These are phyloP conservation scores for Populus simonii DNA, from an alignment of 345 rosid genomes.

Conservation along the genomic window DNA sequence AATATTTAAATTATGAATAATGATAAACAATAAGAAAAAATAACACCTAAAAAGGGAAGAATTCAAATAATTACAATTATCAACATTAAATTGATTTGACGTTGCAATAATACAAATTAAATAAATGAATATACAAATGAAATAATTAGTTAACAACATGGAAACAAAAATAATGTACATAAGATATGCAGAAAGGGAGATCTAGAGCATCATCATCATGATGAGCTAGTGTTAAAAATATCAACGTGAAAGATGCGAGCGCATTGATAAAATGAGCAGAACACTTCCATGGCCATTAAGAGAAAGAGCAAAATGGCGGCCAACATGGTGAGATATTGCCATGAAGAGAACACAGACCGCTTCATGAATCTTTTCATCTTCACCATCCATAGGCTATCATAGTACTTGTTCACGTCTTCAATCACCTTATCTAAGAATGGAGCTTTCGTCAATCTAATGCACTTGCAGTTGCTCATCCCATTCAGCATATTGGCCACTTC, in stretches of 20 bases:
- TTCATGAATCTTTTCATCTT: slow-evolving; percentile 39
- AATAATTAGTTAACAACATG: not conserved
- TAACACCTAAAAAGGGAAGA: too few relatives aligned
- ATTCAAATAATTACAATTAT: too few relatives aligned
- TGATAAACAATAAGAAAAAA: too few relatives aligned
- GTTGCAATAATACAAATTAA: not conserved
- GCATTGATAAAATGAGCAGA: slow-evolving; percentile 40
- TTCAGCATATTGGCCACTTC: slow-evolving; percentile 79
- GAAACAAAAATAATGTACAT: not conserved
- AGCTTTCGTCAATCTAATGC: slow-evolving; percentile 63
- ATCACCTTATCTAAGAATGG: slow-evolving; percentile 57
- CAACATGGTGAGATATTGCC: slow-evolving; percentile 54
- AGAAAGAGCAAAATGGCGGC: slow-evolving; percentile 51
- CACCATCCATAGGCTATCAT: slow-evolving; percentile 55
- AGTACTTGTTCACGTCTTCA: slow-evolving; percentile 64
- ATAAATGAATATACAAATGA: not conserved
- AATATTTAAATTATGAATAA: too few relatives aligned
- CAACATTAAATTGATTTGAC: not conserved
- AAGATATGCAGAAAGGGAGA: not conserved
- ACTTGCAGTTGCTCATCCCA: slow-evolving; percentile 61
- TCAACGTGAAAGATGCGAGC: slow-evolving; percentile 4
- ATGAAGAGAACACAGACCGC: slow-evolving; percentile 53
- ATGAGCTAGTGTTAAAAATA: not conserved
- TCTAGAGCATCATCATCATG: not conserved
- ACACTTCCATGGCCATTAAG: slow-evolving; percentile 44